phyloP scores from a whole-genome alignment of 495 filamentous ascomycete genomes.

The Annulohypoxylon stygium region DNA sequence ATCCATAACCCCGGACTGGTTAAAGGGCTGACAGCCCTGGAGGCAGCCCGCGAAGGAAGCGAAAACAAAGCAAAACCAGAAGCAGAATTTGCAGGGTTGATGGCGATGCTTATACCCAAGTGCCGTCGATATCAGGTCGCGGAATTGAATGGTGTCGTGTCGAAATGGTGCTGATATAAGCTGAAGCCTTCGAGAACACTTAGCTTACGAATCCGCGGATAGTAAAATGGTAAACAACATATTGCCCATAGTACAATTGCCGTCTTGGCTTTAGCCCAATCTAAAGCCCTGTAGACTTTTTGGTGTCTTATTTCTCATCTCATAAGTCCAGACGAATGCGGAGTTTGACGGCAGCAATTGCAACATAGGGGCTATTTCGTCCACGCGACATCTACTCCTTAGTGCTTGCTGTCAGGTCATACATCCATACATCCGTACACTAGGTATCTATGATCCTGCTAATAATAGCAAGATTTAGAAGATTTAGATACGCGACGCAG shows the following conservation, averaged over 20 bases:
- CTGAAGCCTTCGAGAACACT: constrained; percentile 12
- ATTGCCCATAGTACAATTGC: constrained; percentile 10
- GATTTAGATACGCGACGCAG: neutral
- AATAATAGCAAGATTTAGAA: constrained; percentile 22
- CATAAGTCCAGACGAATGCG: constrained; percentile 12
- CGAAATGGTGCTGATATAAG: constrained; percentile 14
- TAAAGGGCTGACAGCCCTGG: constrained; percentile 1
- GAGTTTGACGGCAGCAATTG: neutral
- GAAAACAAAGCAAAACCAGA: neutral
- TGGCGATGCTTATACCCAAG: neutral
- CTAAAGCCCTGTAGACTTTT: neutral
- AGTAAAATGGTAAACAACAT: neutral
- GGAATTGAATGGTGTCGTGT: neutral
- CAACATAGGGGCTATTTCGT: neutral
- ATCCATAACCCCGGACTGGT: constrained; percentile 11
- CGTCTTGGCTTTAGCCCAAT: constrained; percentile 9
- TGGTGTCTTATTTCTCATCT: neutral
- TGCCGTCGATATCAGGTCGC: constrained; percentile 7
- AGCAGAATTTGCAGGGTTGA: constrained; percentile 6
- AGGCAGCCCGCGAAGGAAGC: constrained; percentile 1
- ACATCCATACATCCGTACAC: neutral
- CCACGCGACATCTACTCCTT: constrained; percentile 11
- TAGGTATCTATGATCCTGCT: neutral
- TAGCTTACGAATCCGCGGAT: constrained; percentile 19
- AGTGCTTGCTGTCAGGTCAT: neutral